Base-by-base conservation (phyloP, 108 stramenopile species). In the Cylindrotheca fusiformis region DNA sequence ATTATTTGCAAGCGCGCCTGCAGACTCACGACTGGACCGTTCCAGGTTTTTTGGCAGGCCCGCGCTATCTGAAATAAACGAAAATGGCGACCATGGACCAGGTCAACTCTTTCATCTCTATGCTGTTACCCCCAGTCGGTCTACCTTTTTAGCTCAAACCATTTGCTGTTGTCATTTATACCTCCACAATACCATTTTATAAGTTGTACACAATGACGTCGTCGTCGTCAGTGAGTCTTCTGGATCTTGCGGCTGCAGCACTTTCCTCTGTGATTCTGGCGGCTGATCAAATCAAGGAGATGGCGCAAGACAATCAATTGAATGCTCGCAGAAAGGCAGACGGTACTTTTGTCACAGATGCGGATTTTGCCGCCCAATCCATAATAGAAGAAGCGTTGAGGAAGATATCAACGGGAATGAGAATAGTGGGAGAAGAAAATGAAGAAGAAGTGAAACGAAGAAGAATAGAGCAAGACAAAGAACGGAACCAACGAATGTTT, bases 311-410 rank as follows among this genome's bases (percentile, higher is more conserved):
- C 10, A 14, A 41, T 14, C 10, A 41, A 41, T 10, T 10, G 6
- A 83, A 83, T 46, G 58, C 67, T 0, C 67, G 78, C 21, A 44
- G 61, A 48, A 85, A 85, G 45, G 44, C 30, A 12, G 84, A 85
- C 68, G 84, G 84, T 28, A 63, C 69, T 3, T 61, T 81, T 53
- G 84, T 85, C 1, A 85, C 84, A 10, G 75, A 85, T 65, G 84
- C 84, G 22, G 84, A 85, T 56, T 56, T 75, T 32, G 71, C 70
- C 0, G 79, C 84, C 10, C 84, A 85, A 51, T 21, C 50, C 26
- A 75, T 81, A 31, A 85, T 85, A 32, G 77, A 72, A 18, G 55
- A 68, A 19, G 62, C 70, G 17, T 5, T 75, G 2, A 48, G 49
- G 14, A 44, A 53, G 17, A 64, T 81, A 1, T 79, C 76, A 5